Conservation (phyloP, 805 yeast genomes). For the Wickerhamiella sergipiensis region DNA sequence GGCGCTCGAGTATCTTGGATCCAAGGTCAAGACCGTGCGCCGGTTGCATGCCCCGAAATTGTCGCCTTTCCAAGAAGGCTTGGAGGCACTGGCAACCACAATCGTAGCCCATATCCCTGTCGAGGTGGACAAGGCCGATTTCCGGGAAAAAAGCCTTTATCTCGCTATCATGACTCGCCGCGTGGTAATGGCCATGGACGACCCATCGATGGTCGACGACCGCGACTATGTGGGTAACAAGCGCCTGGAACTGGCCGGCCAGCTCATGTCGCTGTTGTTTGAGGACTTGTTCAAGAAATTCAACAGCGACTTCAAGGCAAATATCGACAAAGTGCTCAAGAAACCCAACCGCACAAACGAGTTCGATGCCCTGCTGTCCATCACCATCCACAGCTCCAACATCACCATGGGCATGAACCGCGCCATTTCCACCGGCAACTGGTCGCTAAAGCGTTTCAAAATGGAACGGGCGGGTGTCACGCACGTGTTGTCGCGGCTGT, state of each 20-base stretch:
- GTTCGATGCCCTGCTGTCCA: slow-evolving; percentile 81
- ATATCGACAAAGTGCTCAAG: slow-evolving; percentile 83
- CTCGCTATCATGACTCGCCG: slow-evolving; percentile 94
- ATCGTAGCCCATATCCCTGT: slow-evolving; percentile 91
- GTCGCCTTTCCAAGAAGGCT: slow-evolving; percentile 78
- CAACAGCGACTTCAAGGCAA: slow-evolving; percentile 86
- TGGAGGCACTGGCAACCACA: slow-evolving; percentile 82
- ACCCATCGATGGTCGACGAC: slow-evolving; percentile 93
- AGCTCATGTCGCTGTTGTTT: slow-evolving; percentile 82
- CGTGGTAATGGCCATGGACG: slow-evolving; percentile 88
- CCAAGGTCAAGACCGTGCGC: slow-evolving; percentile 83
- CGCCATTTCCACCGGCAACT: slow-evolving; percentile 96
- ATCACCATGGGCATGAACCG: slow-evolving; percentile 89
- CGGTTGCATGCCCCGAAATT: slow-evolving; percentile 73
- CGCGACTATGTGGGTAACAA: slow-evolving; percentile 98
- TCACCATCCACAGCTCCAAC: slow-evolving; percentile 82
- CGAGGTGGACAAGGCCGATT: slow-evolving; percentile 48
- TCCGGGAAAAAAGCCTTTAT: slow-evolving; percentile 87
- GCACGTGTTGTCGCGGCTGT: slow-evolving; percentile 80
- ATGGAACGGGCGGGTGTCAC: slow-evolving; percentile 99
- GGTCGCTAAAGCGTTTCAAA: slow-evolving; percentile 97
- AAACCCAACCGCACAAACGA: slow-evolving; percentile 92
- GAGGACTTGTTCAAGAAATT: slow-evolving; percentile 96
- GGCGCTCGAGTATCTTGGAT: slow-evolving; percentile 82
- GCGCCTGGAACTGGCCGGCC: slow-evolving; percentile 94